Conservation (phyloP, 2,329 filamentous ascomycete species). For the Huntiella savannae region DNA sequence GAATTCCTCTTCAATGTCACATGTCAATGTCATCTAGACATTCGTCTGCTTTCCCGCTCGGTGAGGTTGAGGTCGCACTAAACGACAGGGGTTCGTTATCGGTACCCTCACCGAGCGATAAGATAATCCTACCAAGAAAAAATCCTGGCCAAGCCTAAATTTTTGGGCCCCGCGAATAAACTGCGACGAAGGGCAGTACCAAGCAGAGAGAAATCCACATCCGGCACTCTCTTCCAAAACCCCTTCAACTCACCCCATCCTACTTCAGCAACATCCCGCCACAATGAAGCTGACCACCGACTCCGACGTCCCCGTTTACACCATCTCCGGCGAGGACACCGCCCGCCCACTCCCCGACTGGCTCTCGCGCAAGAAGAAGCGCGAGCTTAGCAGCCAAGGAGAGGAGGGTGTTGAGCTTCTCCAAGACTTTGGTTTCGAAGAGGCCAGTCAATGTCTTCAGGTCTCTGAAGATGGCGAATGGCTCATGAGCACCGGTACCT, state of each 20-base stretch:
- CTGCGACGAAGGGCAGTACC: conserved; percentile 2
- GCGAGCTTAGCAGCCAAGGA: conserved; percentile 75
- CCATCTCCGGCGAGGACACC: conserved; percentile 77
- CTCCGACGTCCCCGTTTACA: conserved; percentile 77
- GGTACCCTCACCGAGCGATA: conserved; percentile 3
- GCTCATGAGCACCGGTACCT: conserved; percentile 82
- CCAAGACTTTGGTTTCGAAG: conserved; percentile 95
- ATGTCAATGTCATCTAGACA: neutral
- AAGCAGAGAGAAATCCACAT: too few species aligned
- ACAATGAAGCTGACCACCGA: conserved; percentile 67
- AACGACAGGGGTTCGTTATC: neutral
- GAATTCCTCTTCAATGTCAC: neutral
- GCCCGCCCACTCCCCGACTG: conserved; percentile 83
- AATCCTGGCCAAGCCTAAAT: conserved; percentile 5
- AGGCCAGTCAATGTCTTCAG: conserved; percentile 76
- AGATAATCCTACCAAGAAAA: conserved; percentile 10
- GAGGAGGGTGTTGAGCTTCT: conserved; percentile 89
- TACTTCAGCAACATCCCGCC: conserved; percentile 1
- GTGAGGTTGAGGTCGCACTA: neutral
- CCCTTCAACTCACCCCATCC: neutral
- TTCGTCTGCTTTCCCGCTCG: neutral
- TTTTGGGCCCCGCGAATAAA: conserved; percentile 7
- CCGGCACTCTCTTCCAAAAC: neutral
- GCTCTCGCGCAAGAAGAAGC: conserved; percentile 76
- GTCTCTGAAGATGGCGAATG: conserved; percentile 92